Conservation (phyloP, 148 eudicot species). For the Fagopyrum esculentum region DNA sequence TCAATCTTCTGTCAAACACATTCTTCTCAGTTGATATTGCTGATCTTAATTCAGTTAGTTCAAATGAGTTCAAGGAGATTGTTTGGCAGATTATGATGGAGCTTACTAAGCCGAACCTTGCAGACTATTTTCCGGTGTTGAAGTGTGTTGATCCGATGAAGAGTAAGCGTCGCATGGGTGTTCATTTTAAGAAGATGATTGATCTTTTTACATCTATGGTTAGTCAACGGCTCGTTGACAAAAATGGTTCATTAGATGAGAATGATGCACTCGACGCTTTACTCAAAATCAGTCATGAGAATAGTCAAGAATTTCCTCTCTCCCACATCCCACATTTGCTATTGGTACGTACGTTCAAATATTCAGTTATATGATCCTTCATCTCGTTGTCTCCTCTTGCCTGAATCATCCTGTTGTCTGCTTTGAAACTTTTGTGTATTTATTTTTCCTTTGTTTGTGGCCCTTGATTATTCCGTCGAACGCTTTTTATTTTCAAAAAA, state of each 20-base stretch:
- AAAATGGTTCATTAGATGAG: neutral
- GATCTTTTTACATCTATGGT: neutral
- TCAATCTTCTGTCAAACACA: slow-evolving; percentile 7
- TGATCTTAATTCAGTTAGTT: neutral
- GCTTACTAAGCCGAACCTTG: neutral
- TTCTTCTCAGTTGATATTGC: slow-evolving; percentile 6
- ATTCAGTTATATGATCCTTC: too few relatives aligned
- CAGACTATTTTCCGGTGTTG: slow-evolving; percentile 8
- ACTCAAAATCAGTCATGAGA: neutral
- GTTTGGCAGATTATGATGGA: slow-evolving; percentile 14
- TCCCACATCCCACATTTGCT: neutral
- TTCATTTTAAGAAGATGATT: neutral
- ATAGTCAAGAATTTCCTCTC: neutral
- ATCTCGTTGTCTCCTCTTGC: too few relatives aligned
- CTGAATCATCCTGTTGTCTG: too few relatives aligned
- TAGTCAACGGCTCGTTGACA: neutral
- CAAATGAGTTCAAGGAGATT: slow-evolving; percentile 9
- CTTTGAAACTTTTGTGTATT: too few relatives aligned
- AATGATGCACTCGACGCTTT: slow-evolving; percentile 1
- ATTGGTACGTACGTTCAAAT: neutral
- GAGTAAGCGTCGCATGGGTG: neutral
- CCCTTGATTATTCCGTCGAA: too few relatives aligned
- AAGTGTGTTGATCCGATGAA: neutral
- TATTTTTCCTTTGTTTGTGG: too few relatives aligned
- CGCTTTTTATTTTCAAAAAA: too few relatives aligned